A percentile compares a stretch with the other conserved stretches of the same genome.
Evolutionary conservation across 1,139 yeast genomes (phyloP).

Genomic region (Starmera stellimalicola): DNA sequence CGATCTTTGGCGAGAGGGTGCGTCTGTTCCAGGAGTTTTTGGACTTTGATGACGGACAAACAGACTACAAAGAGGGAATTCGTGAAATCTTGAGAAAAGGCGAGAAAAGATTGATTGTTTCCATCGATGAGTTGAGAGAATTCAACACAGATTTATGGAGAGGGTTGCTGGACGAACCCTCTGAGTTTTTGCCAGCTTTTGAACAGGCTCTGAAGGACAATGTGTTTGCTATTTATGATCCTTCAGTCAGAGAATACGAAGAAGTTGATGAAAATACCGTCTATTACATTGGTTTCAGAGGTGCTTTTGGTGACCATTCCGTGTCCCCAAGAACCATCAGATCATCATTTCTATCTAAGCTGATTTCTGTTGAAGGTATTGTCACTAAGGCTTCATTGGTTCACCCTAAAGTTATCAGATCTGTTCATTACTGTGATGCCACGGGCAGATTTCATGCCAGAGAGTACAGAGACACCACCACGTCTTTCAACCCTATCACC

Average conservation of each 20-base stretch:
- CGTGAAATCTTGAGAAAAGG: conserved; percentile 61
- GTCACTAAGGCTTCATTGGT: conserved; percentile 91
- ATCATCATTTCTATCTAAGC: conserved; percentile 65
- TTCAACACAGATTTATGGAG: conserved; percentile 73
- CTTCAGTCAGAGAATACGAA: conserved; percentile 38
- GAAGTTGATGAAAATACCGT: conserved; percentile 52
- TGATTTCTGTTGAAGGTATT: conserved; percentile 90
- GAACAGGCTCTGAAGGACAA: conserved; percentile 80
- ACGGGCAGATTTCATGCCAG: conserved; percentile 82
- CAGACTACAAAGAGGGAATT: conserved; percentile 62
- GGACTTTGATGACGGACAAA: conserved; percentile 40
- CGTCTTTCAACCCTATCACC: conserved; percentile 48
- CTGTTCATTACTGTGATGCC: conserved; percentile 88
- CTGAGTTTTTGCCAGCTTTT: conserved; percentile 83
- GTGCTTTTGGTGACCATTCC: conserved; percentile 85
- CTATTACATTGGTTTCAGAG: conserved; percentile 75
- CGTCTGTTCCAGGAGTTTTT: conserved; percentile 85
- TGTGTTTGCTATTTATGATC: conserved; percentile 60
- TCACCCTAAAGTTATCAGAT: conserved; percentile 83
- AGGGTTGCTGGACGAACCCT: conserved; percentile 69
- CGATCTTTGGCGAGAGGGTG: conserved; percentile 65
- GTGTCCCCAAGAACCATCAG: conserved; percentile 84
- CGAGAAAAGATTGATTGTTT: conserved; percentile 59
- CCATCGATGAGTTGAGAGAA: conserved; percentile 81
- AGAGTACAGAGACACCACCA: conserved; percentile 89